These are phyloP conservation scores for Penicillium soppii DNA, from an alignment of 495 filamentous ascomycete species.

Conservation along the genomic window DNA sequence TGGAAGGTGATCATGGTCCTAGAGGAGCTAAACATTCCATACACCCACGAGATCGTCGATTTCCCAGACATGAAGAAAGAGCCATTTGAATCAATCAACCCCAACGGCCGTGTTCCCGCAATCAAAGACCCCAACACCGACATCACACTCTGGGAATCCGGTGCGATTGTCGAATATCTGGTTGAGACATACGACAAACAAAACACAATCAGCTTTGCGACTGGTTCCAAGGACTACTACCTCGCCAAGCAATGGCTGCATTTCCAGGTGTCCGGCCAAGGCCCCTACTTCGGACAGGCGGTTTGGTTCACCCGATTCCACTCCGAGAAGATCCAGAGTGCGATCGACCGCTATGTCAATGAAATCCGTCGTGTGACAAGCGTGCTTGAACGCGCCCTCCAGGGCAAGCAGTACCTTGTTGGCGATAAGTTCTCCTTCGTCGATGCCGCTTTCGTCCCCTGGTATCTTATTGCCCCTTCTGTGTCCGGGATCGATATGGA, in stretches of 20 bases:
- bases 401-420: slow-evolving; percentile 56
- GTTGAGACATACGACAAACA: slow-evolving; percentile 68
- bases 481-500: slow-evolving; percentile 26
- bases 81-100: slow-evolving; percentile 59
- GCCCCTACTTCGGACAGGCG: slow-evolving; percentile 64
- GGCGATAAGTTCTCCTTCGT: slow-evolving; percentile 57
- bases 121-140: slow-evolving; percentile 69
- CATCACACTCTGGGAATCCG: slow-evolving; percentile 68
- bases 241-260: slow-evolving; percentile 63
- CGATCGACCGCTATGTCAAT: slow-evolving; percentile 56
- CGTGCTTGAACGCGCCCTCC: slow-evolving; percentile 55
- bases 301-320: slow-evolving; percentile 56
- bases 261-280: slow-evolving; percentile 69
- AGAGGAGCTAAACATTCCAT: slow-evolving; percentile 60
- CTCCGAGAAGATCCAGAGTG: slow-evolving; percentile 56
- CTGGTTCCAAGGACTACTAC: slow-evolving; percentile 48
- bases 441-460: slow-evolving; percentile 59
- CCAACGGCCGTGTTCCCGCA: slow-evolving; percentile 65
- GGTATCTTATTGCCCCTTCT: slow-evolving; percentile 36
- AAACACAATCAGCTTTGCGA: slow-evolving; percentile 55
- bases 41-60: slow-evolving; percentile 41
- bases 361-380: slow-evolving; percentile 60
- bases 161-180: slow-evolving; percentile 72
- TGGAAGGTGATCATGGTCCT: slow-evolving; percentile 66
- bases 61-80: slow-evolving; percentile 57